Evolutionary conservation across 371 early-diverging fungal genomes (phyloP), one percentile per base, ranked within the genome.

Genomic region (Cokeromyces recurvatus): DNA sequence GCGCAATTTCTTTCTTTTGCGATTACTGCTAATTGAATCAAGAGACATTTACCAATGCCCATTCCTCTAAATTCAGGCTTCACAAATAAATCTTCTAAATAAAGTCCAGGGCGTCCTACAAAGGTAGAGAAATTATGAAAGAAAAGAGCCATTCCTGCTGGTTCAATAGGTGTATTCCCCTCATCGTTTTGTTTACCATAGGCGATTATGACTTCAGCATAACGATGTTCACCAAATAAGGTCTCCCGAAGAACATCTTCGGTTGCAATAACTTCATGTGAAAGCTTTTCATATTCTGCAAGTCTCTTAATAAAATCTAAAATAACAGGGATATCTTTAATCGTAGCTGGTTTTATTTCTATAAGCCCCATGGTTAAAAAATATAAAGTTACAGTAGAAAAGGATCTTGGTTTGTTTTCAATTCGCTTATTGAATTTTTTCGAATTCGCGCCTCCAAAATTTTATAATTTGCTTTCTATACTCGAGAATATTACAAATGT

Each of bases 121-220:
- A 84, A 90, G 0, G 90, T 86, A 20, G 86, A 84, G 47, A 86
- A 92, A 71, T 90, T 92, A 67, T 79, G 78, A 57, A 90, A 91
- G 57, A 78, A 92, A 34, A 92, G 69, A 8, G 90, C 89, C 53
- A 92, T 74, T 1, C 89, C 93, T 11, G 81, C 88, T 17, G 84
- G 79, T n/a, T n/a, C n/a, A 7, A 53, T 31, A 6, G 48, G 47
- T 6, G 53, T 58, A 11, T 29, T 29, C 5, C 11, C 29, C 4
- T 54, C 66, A 1, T 51, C 52, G 11, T 51, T 53, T 5, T 72
- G 74, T 45, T 60, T 51, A 27, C 66, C 65, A 40, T 71, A 77
- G 0, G 85, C 86, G 44, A 85, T 61, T 7, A 87, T 57, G 14
- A 84, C 87, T 48, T 89, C 78, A 16, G 87, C 87, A 56, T 76